phyloP scores from a whole-genome alignment of 768 basidiomycete genomes.

The Pulveroboletus sp. region DNA sequence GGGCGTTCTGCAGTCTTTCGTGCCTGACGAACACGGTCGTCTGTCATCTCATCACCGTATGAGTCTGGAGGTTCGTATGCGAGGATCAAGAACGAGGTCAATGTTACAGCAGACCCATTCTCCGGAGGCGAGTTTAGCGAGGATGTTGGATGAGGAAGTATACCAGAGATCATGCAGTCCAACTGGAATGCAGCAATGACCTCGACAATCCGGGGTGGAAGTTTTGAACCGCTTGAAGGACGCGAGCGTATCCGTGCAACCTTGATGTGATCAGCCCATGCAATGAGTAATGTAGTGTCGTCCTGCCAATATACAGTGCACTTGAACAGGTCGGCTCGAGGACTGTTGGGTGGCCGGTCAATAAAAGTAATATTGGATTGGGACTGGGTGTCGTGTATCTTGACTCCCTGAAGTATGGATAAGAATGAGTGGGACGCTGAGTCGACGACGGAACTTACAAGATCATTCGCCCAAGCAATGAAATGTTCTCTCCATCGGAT shows the following conservation, averaged over 20 bases:
- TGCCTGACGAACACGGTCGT: conserved; percentile 70
- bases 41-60: conserved; percentile 61
- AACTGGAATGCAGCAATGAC: conserved; percentile 90
- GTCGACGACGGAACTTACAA: conserved; percentile 48
- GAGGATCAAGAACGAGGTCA: conserved; percentile 81
- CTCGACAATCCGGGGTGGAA: conserved; percentile 71
- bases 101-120: conserved; percentile 28
- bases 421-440: background rate
- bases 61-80: conserved; percentile 83
- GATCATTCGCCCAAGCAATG: conserved; percentile 96
- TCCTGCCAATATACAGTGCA: conserved; percentile 92
- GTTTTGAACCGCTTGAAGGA: conserved; percentile 44
- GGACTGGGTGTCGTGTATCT: conserved; percentile 83
- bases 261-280: conserved; percentile 93
- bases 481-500: conserved; percentile 81
- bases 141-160: conserved; percentile 70
- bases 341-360: conserved; percentile 77
- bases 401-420: conserved; percentile 68
- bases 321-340: conserved; percentile 93
- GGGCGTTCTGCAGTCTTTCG: conserved; percentile 89
- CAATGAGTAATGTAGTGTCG: conserved; percentile 84
- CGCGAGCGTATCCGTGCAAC: conserved; percentile 77
- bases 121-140: conserved; percentile 14
- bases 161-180: conserved; percentile 93
- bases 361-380: conserved; percentile 82